Percentiles rank a stretch among this genome's conserved stretches.
These are phyloP conservation scores for Puya raimondii DNA, from an alignment of 176 grass and related monocot species.

Conservation along the genomic window DNA sequence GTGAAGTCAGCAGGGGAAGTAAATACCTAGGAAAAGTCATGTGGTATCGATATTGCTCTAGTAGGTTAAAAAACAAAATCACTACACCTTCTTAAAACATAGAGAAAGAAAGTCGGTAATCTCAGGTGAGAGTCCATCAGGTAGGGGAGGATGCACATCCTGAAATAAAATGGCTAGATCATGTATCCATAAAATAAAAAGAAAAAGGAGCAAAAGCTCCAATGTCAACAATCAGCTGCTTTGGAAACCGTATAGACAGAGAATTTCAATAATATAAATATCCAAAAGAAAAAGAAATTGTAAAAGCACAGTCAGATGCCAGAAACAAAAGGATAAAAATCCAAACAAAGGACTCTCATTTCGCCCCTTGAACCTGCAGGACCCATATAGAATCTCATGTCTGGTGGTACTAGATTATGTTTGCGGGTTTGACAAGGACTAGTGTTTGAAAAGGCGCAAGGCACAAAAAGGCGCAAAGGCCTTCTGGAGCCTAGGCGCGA, in stretches of 20 bases:
- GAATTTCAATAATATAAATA: too few relatives aligned
- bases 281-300: too few relatives aligned
- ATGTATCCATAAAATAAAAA: neutral
- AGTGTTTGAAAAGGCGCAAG: too few relatives aligned
- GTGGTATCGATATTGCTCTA: conserved; percentile 10
- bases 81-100: conserved; percentile 87
- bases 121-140: conserved; percentile 83
- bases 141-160: conserved; percentile 96
- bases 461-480: too few relatives aligned
- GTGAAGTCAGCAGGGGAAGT: conserved; percentile 24
- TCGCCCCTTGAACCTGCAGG: too few relatives aligned
- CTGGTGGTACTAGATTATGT: too few relatives aligned
- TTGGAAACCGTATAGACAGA: neutral
- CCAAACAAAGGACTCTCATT: too few relatives aligned
- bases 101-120: conserved; percentile 96
- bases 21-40: conserved; percentile 6
- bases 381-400: too few relatives aligned
- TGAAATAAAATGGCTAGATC: conserved; percentile 24
- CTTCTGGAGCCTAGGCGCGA: too few relatives aligned
- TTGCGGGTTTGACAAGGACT: too few relatives aligned
- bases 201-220: neutral
- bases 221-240: neutral
- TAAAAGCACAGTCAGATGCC: too few relatives aligned
- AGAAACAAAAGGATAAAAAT: too few relatives aligned
- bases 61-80: neutral